Base-by-base conservation (phyloP, 257 asterid species). In the Euphrasia confusa region DNA sequence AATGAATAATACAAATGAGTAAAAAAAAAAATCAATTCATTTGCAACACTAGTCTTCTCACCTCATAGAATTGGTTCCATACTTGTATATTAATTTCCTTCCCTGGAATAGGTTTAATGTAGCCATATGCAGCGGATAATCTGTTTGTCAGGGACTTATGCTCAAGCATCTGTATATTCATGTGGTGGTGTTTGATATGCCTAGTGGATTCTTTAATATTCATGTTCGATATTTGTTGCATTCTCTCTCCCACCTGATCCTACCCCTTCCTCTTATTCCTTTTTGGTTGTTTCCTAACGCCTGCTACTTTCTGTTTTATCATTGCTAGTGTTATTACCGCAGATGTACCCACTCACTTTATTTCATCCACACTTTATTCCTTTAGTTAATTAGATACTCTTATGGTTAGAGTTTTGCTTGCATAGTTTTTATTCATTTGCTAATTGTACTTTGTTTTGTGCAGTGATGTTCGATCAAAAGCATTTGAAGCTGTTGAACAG, bases 401-500 rank as follows among this genome's bases (percentile, higher is more conserved):
- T 67, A 33, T 11, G 61, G 42, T 65, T 64, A 28, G 32, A 27
- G 21, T 63, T 68, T 64, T 66, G 35, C 68, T 28, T 27, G 57
- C 65, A 10, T 48, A 28, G 59, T 18, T 30, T 55, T 59, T 42
- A 50, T 24, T 64, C 44, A 21, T 39, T 24, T 44, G 37, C 63
- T 59, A 35, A 54, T 50, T 68, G 54, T 73, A 15, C 60, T 62
- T 54, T 63, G 48, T 63, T 61, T 48, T 71, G 45, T 61, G 49
- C 83, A 92, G 99, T 64, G 96, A 92, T 48, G 97, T 92, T 59
- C 88, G 95, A 63, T 78, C 85, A 52, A 87, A 92, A 78, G 97
- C 97, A 67, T 89, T 85, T 75, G 83, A 86, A 84, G 96, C 96
- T 8, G 97, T 87, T 69, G 99, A 92, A 63, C 99, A 89, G 58